Percentiles rank a stretch among this genome's conserved stretches.
Evolutionary conservation across 441 rosid genomes (phyloP).

Genomic region (Breynia disticha): DNA sequence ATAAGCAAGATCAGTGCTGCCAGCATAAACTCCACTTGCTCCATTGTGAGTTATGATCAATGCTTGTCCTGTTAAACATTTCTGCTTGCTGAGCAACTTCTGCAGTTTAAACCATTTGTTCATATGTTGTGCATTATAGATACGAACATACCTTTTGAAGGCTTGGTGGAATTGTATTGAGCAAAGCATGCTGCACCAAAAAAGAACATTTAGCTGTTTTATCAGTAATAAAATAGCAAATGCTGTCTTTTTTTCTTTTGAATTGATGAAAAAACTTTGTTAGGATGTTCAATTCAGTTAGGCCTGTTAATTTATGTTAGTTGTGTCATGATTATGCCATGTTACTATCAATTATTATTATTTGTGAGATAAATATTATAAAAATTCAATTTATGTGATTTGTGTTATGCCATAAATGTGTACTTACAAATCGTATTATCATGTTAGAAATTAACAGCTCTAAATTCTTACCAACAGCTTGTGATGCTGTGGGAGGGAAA

Average conservation of each 20-base stretch:
- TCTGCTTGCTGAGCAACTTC: background rate
- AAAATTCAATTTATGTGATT: no score
- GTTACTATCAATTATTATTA: no score
- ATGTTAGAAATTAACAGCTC: no score
- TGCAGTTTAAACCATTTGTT: background rate
- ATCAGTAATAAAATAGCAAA: constrained; percentile 1
- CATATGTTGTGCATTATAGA: no score
- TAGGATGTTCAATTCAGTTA: no score
- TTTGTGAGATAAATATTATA: no score
- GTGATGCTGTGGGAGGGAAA: constrained; percentile 72
- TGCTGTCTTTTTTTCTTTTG: no score
- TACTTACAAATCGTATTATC: no score
- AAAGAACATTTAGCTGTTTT: constrained; percentile 4
- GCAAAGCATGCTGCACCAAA: constrained; percentile 56
- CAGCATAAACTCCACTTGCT: constrained; percentile 82
- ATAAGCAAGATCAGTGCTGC: constrained; percentile 78
- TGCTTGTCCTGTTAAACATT: constrained; percentile 27
- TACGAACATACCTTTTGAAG: constrained; percentile 25
- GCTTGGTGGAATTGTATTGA: constrained; percentile 16
- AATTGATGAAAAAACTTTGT: no score
- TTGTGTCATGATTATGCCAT: no score
- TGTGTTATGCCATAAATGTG: no score
- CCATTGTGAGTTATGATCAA: constrained; percentile 71
- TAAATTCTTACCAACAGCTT: constrained; percentile 59
- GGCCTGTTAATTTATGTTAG: no score